phyloP scores from a whole-genome alignment of 1,284 basidiomycete genomes.

The Porodaedalea pini region DNA sequence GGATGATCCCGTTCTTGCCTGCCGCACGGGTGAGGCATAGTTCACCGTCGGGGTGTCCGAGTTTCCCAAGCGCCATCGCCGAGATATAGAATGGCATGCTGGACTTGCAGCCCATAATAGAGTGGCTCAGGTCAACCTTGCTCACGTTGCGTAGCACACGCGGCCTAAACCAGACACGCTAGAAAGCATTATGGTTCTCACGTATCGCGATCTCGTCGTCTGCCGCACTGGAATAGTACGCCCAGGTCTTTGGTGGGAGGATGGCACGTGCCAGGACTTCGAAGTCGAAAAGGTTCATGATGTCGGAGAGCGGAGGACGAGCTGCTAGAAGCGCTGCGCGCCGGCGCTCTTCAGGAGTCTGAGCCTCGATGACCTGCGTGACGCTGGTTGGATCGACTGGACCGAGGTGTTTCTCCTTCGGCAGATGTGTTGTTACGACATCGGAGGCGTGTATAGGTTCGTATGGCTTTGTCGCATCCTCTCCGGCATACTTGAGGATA shows the following conservation, averaged over 20 bases:
- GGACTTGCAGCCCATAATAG: constrained; percentile 53
- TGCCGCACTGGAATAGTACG: constrained; percentile 62
- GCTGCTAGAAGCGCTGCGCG: constrained; percentile 37
- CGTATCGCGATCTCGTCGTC: constrained; percentile 67
- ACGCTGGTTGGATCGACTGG: constrained; percentile 46
- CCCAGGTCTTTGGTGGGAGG: constrained; percentile 58
- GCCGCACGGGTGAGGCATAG: constrained; percentile 83
- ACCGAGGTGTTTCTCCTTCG: constrained; percentile 49
- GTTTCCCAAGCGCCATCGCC: constrained; percentile 81
- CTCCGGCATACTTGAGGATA: constrained; percentile 69
- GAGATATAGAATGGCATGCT: constrained; percentile 61
- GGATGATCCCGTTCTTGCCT: constrained; percentile 75
- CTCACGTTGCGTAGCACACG: constrained; percentile 65
- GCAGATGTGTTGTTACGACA: constrained; percentile 59
- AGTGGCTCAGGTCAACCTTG: constrained; percentile 58
- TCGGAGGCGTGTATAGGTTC: constrained; percentile 64
- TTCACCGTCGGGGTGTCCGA: constrained; percentile 95
- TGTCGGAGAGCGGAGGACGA: constrained; percentile 53
- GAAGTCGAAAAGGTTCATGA: constrained; percentile 71
- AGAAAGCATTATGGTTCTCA: constrained; percentile 66
- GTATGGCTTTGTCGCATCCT: constrained; percentile 70
- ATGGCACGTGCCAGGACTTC: constrained; percentile 54
- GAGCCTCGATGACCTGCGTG: constrained; percentile 40
- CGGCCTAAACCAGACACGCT: constrained; percentile 73
- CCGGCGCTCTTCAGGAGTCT: constrained; percentile 39